A percentile compares a stretch with the other conserved stretches of the same genome.
Evolutionary conservation across 2,329 filamentous ascomycete species (phyloP).

Genomic region (Tolypocladium nubicola): DNA sequence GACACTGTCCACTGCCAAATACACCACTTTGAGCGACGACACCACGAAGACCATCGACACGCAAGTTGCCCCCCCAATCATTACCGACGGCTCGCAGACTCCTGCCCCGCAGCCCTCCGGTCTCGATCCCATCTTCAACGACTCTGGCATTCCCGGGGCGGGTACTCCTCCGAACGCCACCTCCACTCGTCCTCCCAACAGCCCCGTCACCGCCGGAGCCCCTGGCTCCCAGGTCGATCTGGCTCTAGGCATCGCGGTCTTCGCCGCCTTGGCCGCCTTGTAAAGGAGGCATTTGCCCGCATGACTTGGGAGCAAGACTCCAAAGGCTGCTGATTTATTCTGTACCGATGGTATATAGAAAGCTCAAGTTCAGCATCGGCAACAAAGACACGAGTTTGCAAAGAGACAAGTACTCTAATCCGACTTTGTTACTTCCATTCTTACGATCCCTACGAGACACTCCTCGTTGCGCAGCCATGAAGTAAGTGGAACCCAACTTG

Average conservation of each 20-base stretch:
- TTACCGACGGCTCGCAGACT: not conserved
- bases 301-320: too few species aligned
- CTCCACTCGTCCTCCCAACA: not conserved
- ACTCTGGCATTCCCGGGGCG: not conserved
- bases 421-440: too few species aligned
- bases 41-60: not conserved
- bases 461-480: too few species aligned
- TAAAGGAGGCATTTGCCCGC: not conserved
- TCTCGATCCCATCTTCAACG: not conserved
- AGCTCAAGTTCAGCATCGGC: too few species aligned
- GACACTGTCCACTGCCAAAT: not conserved
- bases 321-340: too few species aligned
- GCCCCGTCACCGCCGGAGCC: not conserved
- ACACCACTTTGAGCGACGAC: not conserved
- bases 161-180: not conserved
- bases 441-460: too few species aligned
- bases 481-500: too few species aligned
- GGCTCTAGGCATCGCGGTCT: not conserved
- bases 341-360: too few species aligned
- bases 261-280: not conserved
- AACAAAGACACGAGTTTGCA: too few species aligned
- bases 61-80: not conserved
- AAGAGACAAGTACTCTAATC: too few species aligned
- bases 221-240: not conserved
- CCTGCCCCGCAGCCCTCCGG: not conserved